These are phyloP conservation scores for Pyrenochaeta sp. DNA, from an alignment of 2,329 filamentous ascomycete genomes.

Conservation along the genomic window DNA sequence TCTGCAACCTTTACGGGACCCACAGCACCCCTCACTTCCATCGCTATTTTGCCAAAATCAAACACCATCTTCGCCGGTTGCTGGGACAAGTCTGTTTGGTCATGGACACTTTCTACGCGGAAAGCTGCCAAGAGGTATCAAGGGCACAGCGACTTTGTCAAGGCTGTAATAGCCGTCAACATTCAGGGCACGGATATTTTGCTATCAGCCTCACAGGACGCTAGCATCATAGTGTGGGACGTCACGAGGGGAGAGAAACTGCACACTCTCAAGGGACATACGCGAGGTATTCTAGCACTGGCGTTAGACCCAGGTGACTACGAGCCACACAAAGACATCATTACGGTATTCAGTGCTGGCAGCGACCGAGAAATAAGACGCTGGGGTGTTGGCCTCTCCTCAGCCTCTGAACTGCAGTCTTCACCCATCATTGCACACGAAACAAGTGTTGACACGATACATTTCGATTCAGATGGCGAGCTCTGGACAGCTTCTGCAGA, in stretches of 20 bases:
- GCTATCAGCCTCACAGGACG: conserved; percentile 58
- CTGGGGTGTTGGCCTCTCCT: conserved; percentile 66
- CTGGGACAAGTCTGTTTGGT: conserved; percentile 94
- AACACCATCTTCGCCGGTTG: conserved; percentile 81
- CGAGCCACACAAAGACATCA: conserved; percentile 37
- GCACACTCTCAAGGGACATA: conserved; percentile 79
- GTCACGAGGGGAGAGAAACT: conserved; percentile 71
- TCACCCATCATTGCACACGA: conserved; percentile 79
- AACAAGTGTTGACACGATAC: conserved; percentile 84
- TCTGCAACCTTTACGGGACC: conserved; percentile 73
- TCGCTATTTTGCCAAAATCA: conserved; percentile 39
- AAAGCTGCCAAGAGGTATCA: conserved; percentile 65
- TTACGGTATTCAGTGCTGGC: conserved; percentile 78
- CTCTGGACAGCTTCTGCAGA: conserved; percentile 95
- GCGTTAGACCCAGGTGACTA: conserved; percentile 70
- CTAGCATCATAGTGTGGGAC: conserved; percentile 77
- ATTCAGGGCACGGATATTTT: conserved; percentile 67
- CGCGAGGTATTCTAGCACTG: conserved; percentile 81
- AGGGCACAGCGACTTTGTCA: conserved; percentile 92
- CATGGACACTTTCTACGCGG: conserved; percentile 68
- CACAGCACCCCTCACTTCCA: conserved; percentile 71
- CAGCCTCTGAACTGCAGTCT: conserved; percentile 45
- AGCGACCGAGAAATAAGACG: conserved; percentile 70
- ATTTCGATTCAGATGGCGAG: conserved; percentile 77
- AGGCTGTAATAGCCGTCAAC: conserved; percentile 72